phyloP scores from a whole-genome alignment of 1,284 basidiomycete genomes.

The Malassezia japonica region DNA sequence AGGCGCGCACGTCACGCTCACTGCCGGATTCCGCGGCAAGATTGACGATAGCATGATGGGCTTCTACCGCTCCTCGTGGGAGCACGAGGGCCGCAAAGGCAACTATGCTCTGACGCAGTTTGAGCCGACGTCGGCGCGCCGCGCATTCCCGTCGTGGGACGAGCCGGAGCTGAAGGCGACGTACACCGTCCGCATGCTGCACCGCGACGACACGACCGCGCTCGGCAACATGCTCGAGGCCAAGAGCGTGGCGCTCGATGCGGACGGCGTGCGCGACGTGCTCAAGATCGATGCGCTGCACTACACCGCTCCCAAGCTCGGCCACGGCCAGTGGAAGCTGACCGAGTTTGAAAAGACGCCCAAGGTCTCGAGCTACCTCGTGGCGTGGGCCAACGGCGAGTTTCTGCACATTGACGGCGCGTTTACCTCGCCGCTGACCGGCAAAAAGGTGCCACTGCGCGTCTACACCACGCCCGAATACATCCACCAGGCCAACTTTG shows the following conservation, averaged over 20 bases:
- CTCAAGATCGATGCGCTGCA: conserved; percentile 56
- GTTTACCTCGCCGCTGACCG: conserved; percentile 69
- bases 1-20: conserved; percentile 17
- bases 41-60: conserved; percentile 23
- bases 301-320: conserved; percentile 54
- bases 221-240: conserved; percentile 66
- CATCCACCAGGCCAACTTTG: conserved; percentile 64
- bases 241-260: background rate
- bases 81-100: conserved; percentile 49
- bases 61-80: conserved; percentile 23
- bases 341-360: conserved; percentile 39
- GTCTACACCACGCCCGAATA: conserved; percentile 71
- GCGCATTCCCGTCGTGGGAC: conserved; percentile 61
- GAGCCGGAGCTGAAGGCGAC: conserved; percentile 90
- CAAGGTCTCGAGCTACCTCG: conserved; percentile 76
- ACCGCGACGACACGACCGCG: conserved; percentile 57
- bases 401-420: conserved; percentile 65
- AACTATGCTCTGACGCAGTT: conserved; percentile 43
- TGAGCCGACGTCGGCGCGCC: conserved; percentile 71
- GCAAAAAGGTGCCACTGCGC: conserved; percentile 67
- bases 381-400: conserved; percentile 78
- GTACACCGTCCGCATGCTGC: conserved; percentile 69
- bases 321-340: conserved; percentile 26
- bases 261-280: conserved; percentile 10
- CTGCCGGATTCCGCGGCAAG: conserved; percentile 18